Evolutionary conservation across 257 asterid genomes (phyloP), one percentile per base, ranked within the genome.

Genomic region (Primulina eburnea): DNA sequence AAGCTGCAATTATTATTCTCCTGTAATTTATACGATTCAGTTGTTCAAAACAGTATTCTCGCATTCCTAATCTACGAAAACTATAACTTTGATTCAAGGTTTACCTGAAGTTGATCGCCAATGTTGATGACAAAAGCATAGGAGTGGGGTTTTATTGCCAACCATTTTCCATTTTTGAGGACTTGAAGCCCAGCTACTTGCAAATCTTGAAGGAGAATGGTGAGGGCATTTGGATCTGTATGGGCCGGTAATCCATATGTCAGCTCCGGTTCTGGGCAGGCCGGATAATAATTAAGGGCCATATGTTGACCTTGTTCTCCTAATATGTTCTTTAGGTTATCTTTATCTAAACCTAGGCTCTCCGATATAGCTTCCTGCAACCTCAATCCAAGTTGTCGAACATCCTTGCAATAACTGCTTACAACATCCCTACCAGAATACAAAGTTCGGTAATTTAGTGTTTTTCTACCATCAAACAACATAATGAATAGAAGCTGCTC

Each of bases 291-390:
- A 72, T 92, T 92, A 55, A 90, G 34, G 16, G 98, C 97, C 97
- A 92, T 90, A 58, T 92, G 98, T 60, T 92, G 98, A 9, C 97
- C 97, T 73, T 88, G 98, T 24, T 87, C 93, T 21, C 98, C 97
- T 61, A 90, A 21, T 10, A 77, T 81, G 7, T 75, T 67, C 81
- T 73, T 84, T 1, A 84, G 29, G 38, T 24, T 64, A 37, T 78
- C 87, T 53, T 64, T 73, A 5, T 71, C 78, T 20, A 84, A 76
- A 35, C 87, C 87, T 2, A 84, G 65, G 76, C 89, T 82, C 80
- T 75, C 77, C 7, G 89, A 78, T 75, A 84, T 84, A 56, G 71
- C 78, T 71, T 82, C 87, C 58, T 84, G 77, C 69, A 84, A 53
- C 47, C 83, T 59, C 50, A 84, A 77, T 71, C 89, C 89, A 30